Conservation (phyloP, 2,329 filamentous ascomycete species). For the Malbranchea cinnamomea region DNA sequence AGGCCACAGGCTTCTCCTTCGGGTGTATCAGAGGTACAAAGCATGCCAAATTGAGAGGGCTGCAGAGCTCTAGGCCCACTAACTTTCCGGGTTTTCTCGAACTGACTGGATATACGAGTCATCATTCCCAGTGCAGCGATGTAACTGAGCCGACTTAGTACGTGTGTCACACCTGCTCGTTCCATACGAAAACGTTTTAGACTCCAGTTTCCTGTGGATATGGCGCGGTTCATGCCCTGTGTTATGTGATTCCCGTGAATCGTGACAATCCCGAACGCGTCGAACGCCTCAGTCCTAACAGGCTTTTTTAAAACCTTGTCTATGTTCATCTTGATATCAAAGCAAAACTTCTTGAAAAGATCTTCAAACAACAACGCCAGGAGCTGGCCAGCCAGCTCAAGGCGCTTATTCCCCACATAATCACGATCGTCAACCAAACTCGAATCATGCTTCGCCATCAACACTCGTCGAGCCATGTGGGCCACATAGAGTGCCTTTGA, state of each 20-base stretch:
- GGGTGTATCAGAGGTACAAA: constrained; percentile 91
- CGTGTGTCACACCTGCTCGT: constrained; percentile 87
- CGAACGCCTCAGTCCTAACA: constrained; percentile 73
- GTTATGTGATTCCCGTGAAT: constrained; percentile 80
- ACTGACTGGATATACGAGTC: constrained; percentile 96
- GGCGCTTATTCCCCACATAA: constrained; percentile 92
- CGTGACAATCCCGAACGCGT: constrained; percentile 70
- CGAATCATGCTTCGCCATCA: constrained; percentile 84
- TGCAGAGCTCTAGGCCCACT: constrained; percentile 90
- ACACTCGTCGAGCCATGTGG: constrained; percentile 89
- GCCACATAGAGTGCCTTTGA: constrained; percentile 96
- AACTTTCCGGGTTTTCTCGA: constrained; percentile 96
- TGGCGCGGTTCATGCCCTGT: constrained; percentile 83
- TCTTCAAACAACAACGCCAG: constrained; percentile 91
- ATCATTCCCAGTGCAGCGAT: constrained; percentile 98
- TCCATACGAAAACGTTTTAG: constrained; percentile 99
- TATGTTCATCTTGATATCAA: constrained; percentile 78
- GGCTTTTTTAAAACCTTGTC: constrained; percentile 94
- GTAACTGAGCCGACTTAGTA: constrained; percentile 87
- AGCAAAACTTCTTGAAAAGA: constrained; percentile 89
- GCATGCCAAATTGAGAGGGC: constrained; percentile 95
- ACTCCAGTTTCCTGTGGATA: constrained; percentile 95
- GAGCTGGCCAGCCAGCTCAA: constrained; percentile 89
- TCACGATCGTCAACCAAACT: constrained; percentile 90
- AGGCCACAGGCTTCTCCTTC: constrained; percentile 97